These are phyloP conservation scores for Schoenoplectus triqueter DNA, from an alignment of 202 grass and related monocot genomes.

Conservation along the genomic window DNA sequence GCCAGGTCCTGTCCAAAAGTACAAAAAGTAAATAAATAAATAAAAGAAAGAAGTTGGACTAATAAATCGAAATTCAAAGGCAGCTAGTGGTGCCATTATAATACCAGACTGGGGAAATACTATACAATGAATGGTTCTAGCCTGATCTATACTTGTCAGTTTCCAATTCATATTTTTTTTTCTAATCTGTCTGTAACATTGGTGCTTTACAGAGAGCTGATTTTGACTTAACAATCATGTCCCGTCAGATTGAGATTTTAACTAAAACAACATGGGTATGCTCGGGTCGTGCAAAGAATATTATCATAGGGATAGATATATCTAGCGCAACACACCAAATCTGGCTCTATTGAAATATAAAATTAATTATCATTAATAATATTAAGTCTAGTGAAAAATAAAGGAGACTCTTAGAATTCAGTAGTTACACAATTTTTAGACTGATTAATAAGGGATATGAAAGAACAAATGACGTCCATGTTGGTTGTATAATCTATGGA, in stretches of 20 bases:
- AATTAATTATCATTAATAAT: no score
- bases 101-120: conserved; percentile 6
- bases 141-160: background rate
- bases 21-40: background rate
- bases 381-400: no score
- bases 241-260: background rate
- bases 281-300: no score
- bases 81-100: background rate
- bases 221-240: background rate
- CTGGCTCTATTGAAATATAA: background rate
- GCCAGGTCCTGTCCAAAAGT: conserved; percentile 63
- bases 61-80: conserved; percentile 17
- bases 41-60: conserved; percentile 25
- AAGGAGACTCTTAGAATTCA: no score
- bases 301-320: background rate
- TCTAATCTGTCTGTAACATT: background rate
- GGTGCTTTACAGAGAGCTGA: background rate
- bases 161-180: background rate
- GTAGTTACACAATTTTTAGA: no score
- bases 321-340: background rate
- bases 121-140: background rate
- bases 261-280: background rate
- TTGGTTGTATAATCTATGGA: no score
- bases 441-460: no score
- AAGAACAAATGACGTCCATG: no score